phyloP scores from a whole-genome alignment of 2,329 filamentous ascomycete species.

The Colletotrichum sublineola region DNA sequence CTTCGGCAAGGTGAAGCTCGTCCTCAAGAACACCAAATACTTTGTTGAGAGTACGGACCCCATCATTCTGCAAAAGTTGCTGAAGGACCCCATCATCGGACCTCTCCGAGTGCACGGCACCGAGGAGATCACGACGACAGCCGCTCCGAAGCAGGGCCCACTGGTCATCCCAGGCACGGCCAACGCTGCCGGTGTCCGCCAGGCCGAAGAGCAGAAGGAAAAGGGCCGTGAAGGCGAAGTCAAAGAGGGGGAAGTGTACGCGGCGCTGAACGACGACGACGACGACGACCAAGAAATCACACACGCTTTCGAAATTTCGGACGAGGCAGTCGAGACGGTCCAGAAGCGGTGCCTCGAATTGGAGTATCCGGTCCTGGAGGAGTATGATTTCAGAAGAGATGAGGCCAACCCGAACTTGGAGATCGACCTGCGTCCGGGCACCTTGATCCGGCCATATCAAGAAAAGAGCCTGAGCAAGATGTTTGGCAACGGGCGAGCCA shows the following conservation, averaged over 20 bases:
- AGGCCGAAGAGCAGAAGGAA: conserved; percentile 68
- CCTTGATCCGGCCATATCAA: conserved; percentile 93
- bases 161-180: conserved; percentile 95
- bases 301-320: conserved; percentile 92
- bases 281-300: conserved; percentile 90
- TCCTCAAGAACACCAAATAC: conserved; percentile 94
- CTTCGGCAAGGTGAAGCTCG: conserved; percentile 95
- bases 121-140: conserved; percentile 80
- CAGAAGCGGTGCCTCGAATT: conserved; percentile 91
- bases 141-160: conserved; percentile 86
- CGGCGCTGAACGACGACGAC: conserved; percentile 83
- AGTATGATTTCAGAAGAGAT: conserved; percentile 97
- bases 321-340: conserved; percentile 85
- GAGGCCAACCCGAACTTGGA: conserved; percentile 90
- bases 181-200: conserved; percentile 88
- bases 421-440: conserved; percentile 90
- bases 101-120: conserved; percentile 80
- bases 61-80: conserved; percentile 85
- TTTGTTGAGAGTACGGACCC: conserved; percentile 94
- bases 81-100: conserved; percentile 87
- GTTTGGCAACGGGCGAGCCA: conserved; percentile 98
- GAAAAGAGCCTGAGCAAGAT: conserved; percentile 99
- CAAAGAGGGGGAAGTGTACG: conserved; percentile 77
- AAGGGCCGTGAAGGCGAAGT: conserved; percentile 62
- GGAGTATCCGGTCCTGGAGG: conserved; percentile 89